Evolutionary conservation across 495 filamentous ascomycete species (phyloP).

Genomic region (Xeromyces bisporus): DNA sequence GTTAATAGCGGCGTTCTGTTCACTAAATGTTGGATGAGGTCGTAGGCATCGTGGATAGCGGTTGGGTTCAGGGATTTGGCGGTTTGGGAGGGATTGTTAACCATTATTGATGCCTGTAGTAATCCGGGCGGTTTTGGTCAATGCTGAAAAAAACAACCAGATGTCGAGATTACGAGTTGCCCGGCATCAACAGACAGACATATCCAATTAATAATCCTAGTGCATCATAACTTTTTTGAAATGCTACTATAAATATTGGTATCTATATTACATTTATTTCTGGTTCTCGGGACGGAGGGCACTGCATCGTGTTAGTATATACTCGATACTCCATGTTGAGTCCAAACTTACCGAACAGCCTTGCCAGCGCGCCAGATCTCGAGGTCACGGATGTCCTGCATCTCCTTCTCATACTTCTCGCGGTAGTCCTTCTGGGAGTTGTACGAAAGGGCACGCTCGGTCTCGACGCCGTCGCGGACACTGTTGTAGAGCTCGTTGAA

Average conservation of each 20-base stretch:
- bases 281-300: conserved; percentile 87
- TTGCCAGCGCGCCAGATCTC: conserved; percentile 99
- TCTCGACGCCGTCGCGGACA: conserved; percentile 80
- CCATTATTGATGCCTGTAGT: too few species aligned
- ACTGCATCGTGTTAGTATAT: conserved; percentile 20
- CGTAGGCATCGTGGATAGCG: conserved; percentile 52
- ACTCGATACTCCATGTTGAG: too few species aligned
- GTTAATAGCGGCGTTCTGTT: conserved; percentile 76
- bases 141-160: too few species aligned
- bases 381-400: conserved; percentile 86
- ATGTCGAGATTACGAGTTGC: too few species aligned
- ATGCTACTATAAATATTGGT: conserved; percentile 7
- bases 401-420: conserved; percentile 87
- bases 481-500: conserved; percentile 93
- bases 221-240: conserved; percentile 30
- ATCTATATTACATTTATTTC: conserved; percentile 42
- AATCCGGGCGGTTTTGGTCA: too few species aligned
- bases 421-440: conserved; percentile 90
- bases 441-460: conserved; percentile 82
- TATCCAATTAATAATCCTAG: conserved; percentile 1
- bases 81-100: conserved; percentile 19
- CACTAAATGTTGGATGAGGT: conserved; percentile 55
- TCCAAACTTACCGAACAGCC: conserved; percentile 56
- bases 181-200: too few species aligned
- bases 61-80: conserved; percentile 46